These are phyloP conservation scores for Saccharomyces hybrid DNA, from an alignment of 1,139 yeast genomes.

Conservation along the genomic window DNA sequence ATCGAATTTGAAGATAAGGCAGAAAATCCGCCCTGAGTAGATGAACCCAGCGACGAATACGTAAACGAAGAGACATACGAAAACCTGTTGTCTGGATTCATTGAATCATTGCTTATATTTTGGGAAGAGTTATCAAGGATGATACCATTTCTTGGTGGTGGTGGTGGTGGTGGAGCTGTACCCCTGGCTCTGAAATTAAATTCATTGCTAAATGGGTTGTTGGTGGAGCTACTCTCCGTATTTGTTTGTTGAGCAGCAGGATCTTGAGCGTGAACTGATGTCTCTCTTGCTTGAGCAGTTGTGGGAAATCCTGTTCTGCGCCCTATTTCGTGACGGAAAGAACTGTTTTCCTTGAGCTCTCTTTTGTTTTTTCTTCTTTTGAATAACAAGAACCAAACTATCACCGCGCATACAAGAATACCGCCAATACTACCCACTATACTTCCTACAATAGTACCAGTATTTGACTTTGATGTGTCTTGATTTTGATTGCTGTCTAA, in stretches of 20 bases:
- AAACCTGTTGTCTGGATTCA: constrained; percentile 5
- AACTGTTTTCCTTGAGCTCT: background rate
- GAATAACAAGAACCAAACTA: constrained; percentile 7
- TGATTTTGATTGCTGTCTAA: constrained; percentile 8
- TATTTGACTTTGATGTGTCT: constrained; percentile 4
- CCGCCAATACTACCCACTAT: constrained; percentile 17
- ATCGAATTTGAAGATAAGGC: constrained; percentile 10
- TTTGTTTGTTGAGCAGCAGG: background rate
- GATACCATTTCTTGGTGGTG: constrained; percentile 6
- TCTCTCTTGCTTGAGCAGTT: background rate
- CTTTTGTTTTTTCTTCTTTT: constrained; percentile 4
- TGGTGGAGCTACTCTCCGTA: constrained; percentile 2
- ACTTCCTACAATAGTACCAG: constrained; percentile 15
- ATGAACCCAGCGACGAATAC: constrained; percentile 7
- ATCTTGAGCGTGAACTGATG: background rate
- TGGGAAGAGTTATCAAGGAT: background rate
- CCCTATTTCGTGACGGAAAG: background rate
- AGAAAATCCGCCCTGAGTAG: constrained; percentile 6
- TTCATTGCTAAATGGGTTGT: constrained; percentile 19
- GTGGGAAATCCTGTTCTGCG: background rate
- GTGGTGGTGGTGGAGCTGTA: too few species aligned
- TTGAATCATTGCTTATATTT: background rate
- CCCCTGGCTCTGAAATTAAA: constrained; percentile 14
- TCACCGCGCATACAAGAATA: constrained; percentile 5
- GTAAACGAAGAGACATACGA: constrained; percentile 12